Base-by-base conservation (phyloP, 2,329 filamentous ascomycete genomes). In the Aspergillus tanneri region DNA sequence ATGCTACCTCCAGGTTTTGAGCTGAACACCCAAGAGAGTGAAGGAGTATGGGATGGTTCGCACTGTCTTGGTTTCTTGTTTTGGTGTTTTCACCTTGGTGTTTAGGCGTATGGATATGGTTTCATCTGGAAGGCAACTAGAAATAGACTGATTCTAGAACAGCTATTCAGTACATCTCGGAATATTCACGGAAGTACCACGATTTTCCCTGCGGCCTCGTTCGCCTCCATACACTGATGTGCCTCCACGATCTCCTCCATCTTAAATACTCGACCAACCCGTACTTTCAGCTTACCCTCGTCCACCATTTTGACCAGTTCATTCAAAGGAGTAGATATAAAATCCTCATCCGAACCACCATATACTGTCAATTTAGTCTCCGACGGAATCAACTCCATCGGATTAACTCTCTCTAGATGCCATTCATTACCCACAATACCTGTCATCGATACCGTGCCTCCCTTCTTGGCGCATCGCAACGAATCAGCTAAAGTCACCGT, bases 231-330 rank as follows among this genome's bases (percentile, higher is more conserved):
- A 36, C 62, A 60, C 16, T 60, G 55, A 62, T 77, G 74, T 2
- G 73, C 75, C 48, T 76, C 67, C 1, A 68, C 71, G 60, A 77
- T 75, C 41, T 77, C 64, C 35, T 75, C 70, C 30, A 77, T 59
- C 41, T 61, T 58, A 50, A 76, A 76, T 0, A 68, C 65, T 57
- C 66, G 72, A 7, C 73, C 73, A 25, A 76, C 59, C 39, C 63
- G 59, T 9, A 77, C 56, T 36, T 70, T 68, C 60, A 77, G 50
- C 49, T 57, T 67, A 0, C 72, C 72, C 4, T 59, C 58, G 47
- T 66, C 63, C 4, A 76, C 62, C 55, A 70, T 64, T 44, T 63
- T 50, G 1, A 67, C 62, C 47, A 77, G 47, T 18, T 72, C 63
- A 27, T 70, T 59, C 50, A 77, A 53, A 2, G 74, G 73, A 14